Percentiles rank a stretch among this genome's conserved stretches.
phyloP scores from a whole-genome alignment of 1,284 basidiomycete genomes.

The Marasmius tenuissimus region DNA sequence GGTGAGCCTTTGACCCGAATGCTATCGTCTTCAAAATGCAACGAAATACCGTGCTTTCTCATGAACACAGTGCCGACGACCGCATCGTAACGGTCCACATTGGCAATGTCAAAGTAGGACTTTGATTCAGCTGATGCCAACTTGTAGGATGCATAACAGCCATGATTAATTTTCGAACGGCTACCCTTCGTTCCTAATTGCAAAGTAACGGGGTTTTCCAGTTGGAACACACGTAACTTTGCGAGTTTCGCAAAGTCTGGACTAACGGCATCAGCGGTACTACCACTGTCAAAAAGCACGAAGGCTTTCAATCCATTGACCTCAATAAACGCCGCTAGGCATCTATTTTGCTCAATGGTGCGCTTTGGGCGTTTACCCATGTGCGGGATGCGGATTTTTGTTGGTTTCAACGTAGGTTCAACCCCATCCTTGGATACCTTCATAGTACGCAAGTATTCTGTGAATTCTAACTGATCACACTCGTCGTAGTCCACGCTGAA shows the following conservation, averaged over 20 bases:
- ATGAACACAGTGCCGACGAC: background rate
- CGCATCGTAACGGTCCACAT: no score
- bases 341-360: background rate
- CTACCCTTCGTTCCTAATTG: no score
- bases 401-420: background rate
- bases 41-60: background rate
- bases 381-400: background rate
- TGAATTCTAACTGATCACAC: background rate
- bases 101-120: slow-evolving; percentile 13
- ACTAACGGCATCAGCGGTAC: slow-evolving; percentile 19
- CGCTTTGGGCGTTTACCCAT: background rate
- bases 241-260: slow-evolving; percentile 19
- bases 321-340: slow-evolving; percentile 7
- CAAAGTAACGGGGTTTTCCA: slow-evolving; percentile 1
- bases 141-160: no score
- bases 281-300: slow-evolving; percentile 22
- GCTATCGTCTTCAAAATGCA: background rate
- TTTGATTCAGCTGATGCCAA: no score
- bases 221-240: slow-evolving; percentile 7
- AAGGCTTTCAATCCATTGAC: slow-evolving; percentile 19
- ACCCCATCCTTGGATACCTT: background rate
- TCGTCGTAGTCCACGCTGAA: background rate
- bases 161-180: no score
- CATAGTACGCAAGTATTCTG: background rate
- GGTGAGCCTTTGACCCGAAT: background rate